Evolutionary conservation across 768 basidiomycete genomes (phyloP).

Genomic region (Cystobasidium ongulense): DNA sequence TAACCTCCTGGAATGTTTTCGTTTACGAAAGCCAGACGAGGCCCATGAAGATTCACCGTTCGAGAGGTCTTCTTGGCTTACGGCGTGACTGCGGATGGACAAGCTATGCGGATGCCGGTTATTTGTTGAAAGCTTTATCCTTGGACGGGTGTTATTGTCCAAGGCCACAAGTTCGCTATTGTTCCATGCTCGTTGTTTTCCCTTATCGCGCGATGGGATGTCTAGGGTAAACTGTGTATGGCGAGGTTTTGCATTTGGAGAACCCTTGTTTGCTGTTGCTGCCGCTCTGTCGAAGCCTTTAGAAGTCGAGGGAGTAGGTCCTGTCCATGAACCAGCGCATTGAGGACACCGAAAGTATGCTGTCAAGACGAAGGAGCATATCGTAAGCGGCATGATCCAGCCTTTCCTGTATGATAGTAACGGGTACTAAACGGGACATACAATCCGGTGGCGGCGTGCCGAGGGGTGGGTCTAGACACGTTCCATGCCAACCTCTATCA

Average conservation of each 20-base stretch:
- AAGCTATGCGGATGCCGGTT: background rate
- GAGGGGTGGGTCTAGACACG: slow-evolving; percentile 67
- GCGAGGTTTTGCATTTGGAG: background rate
- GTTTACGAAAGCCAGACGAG: background rate
- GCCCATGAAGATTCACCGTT: no score
- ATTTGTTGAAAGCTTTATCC: background rate
- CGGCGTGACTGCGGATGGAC: background rate
- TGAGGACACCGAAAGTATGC: slow-evolving; percentile 20
- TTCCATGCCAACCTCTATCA: slow-evolving; percentile 87
- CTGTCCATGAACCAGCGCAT: background rate
- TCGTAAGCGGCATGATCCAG: background rate
- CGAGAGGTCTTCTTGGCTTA: no score
- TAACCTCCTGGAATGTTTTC: background rate
- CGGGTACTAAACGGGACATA: slow-evolving; percentile 51
- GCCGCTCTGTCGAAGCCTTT: background rate
- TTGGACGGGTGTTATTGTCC: background rate
- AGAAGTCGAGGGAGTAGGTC: background rate
- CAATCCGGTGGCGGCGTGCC: slow-evolving; percentile 60
- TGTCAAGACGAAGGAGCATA: slow-evolving; percentile 37
- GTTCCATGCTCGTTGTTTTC: background rate
- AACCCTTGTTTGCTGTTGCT: background rate
- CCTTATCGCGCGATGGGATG: background rate
- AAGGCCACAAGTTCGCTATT: background rate
- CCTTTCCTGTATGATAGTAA: no score
- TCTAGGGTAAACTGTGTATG: background rate